Percentiles rank a stretch among this genome's conserved stretches.
Evolutionary conservation across 331 rosid species (phyloP).

Genomic region (Quercus phellos): DNA sequence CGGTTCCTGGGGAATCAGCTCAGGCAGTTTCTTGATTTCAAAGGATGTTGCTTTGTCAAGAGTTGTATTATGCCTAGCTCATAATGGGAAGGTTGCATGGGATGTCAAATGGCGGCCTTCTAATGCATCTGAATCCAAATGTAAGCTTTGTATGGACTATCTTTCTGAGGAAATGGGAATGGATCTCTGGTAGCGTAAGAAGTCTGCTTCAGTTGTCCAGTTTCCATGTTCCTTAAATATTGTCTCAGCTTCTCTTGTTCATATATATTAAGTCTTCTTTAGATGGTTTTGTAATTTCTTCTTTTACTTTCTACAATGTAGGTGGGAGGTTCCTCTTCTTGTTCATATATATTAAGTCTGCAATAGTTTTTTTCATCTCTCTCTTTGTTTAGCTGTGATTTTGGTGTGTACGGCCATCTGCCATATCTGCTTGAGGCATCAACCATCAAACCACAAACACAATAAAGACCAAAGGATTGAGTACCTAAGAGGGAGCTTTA

Average conservation of each 20-base stretch:
- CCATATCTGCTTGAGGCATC: too few species aligned
- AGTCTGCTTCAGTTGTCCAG: slow-evolving; percentile 22
- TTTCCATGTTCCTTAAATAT: not conserved
- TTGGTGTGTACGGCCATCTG: too few species aligned
- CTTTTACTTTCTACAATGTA: not conserved
- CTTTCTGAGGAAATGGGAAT: slow-evolving; percentile 67
- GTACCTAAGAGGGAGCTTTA: too few species aligned
- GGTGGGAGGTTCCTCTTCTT: too few species aligned
- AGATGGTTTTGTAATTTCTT: slow-evolving; percentile 4
- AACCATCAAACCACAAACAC: too few species aligned
- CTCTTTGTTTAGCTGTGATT: too few species aligned
- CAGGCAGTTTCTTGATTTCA: slow-evolving; percentile 17
- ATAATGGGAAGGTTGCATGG: slow-evolving; percentile 96
- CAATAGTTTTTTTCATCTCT: too few species aligned
- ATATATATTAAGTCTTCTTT: not conserved
- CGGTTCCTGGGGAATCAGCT: slow-evolving; percentile 6
- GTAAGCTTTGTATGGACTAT: slow-evolving; percentile 71
- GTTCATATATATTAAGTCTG: too few species aligned
- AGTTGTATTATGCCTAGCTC: not conserved
- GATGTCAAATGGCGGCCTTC: slow-evolving; percentile 90
- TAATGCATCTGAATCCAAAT: slow-evolving; percentile 26
- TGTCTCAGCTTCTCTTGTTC: slow-evolving; percentile 7
- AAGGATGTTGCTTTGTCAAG: too few species aligned
- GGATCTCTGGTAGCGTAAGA: slow-evolving; percentile 92
- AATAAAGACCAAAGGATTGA: too few species aligned